phyloP scores from a whole-genome alignment of 2,329 filamentous ascomycete species.

The Pseudogymnoascus sp. region DNA sequence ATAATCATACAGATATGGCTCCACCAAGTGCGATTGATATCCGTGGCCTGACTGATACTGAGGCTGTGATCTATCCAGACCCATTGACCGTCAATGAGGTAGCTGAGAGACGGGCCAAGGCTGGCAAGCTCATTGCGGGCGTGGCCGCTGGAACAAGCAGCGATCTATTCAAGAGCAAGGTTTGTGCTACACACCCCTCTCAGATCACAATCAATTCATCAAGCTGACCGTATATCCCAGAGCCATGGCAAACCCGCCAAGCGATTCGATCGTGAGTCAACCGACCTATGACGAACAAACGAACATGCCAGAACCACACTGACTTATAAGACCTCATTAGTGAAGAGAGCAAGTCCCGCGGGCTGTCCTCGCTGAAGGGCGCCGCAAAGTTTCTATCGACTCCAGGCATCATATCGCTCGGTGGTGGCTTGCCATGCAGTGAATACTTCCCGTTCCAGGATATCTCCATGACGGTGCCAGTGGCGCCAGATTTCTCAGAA shows the following conservation, averaged over 20 bases:
- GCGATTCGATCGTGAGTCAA: constrained; percentile 70
- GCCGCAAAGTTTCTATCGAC: constrained; percentile 72
- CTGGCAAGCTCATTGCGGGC: constrained; percentile 64
- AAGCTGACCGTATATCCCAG: constrained; percentile 32
- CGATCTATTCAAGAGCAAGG: constrained; percentile 73
- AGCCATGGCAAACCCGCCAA: constrained; percentile 62
- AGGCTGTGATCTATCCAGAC: constrained; percentile 21
- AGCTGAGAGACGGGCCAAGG: constrained; percentile 57
- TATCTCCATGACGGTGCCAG: constrained; percentile 65
- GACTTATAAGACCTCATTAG: constrained; percentile 43
- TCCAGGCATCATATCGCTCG: constrained; percentile 80
- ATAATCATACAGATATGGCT: neutral
- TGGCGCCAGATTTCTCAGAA: constrained; percentile 61
- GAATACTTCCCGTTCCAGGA: constrained; percentile 89
- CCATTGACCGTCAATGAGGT: constrained; percentile 59
- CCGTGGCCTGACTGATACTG: constrained; percentile 37
- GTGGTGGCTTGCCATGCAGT: constrained; percentile 80
- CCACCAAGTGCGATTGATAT: constrained; percentile 22
- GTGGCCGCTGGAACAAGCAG: constrained; percentile 70
- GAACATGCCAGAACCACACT: constrained; percentile 14
- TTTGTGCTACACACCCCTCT: constrained; percentile 32
- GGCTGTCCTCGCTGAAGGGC: constrained; percentile 69
- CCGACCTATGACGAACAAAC: neutral
- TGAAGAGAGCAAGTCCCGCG: constrained; percentile 49
- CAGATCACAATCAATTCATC: constrained; percentile 15